Conservation (phyloP, 139 green algal species). For the Pleodorina starrii region DNA sequence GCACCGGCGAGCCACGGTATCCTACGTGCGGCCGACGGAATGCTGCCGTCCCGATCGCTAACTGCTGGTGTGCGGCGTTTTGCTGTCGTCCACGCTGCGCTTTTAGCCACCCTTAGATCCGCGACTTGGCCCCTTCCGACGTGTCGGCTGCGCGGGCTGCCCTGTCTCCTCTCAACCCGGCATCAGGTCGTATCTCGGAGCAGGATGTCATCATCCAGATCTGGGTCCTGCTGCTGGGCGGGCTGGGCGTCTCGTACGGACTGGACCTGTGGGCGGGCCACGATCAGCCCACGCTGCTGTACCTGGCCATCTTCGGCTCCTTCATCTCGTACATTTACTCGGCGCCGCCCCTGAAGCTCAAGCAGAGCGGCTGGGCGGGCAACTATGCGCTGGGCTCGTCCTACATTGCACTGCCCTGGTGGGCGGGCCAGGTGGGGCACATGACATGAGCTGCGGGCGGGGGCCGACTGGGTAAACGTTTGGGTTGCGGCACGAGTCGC, state of each 20-base stretch:
- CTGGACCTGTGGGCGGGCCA: slow-evolving; percentile 89
- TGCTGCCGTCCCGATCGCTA: no score
- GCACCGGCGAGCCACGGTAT: no score
- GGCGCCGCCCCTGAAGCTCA: slow-evolving; percentile 98
- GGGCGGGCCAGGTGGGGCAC: slow-evolving; percentile 84
- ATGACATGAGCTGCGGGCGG: no score
- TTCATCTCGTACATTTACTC: slow-evolving; percentile 99
- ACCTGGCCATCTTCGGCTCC: slow-evolving; percentile 91
- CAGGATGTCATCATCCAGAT: slow-evolving; percentile 93
- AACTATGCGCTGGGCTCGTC: slow-evolving; percentile 97
- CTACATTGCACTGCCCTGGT: slow-evolving; percentile 98
- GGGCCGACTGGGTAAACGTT: no score
- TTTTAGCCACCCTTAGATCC: no score
- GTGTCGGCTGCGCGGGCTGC: no score
- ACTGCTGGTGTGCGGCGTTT: no score
- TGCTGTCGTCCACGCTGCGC: no score
- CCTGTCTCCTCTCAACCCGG: no score
- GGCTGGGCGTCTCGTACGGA: slow-evolving; percentile 83
- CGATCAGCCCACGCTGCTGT: slow-evolving; percentile 74
- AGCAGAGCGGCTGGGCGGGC: slow-evolving; percentile 94
- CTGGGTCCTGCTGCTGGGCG: slow-evolving; percentile 86
- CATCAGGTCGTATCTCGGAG: slow-evolving; percentile 86
- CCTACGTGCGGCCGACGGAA: no score
- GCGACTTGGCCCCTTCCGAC: no score
- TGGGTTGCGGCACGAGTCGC: no score